A percentile compares a stretch with the other conserved stretches of the same genome.
These are phyloP conservation scores for Rubus parviflorus DNA, from an alignment of 306 rosid genomes.

Conservation along the genomic window DNA sequence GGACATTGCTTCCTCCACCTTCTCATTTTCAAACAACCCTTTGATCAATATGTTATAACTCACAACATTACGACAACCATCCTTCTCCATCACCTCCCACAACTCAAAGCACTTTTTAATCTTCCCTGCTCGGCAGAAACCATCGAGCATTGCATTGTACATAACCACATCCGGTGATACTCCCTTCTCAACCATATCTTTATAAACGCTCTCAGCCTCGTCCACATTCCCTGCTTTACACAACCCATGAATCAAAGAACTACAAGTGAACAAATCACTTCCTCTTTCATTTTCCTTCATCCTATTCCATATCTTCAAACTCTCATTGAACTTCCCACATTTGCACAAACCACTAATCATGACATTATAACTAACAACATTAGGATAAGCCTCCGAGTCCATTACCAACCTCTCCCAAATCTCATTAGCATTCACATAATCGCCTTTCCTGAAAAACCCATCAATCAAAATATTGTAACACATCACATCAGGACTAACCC, in stretches of 20 bases:
- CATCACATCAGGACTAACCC: slow-evolving; percentile 65
- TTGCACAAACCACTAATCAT: slow-evolving; percentile 84
- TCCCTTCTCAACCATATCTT: slow-evolving; percentile 63
- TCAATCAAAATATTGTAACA: slow-evolving; percentile 83
- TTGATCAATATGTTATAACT: slow-evolving; percentile 71
- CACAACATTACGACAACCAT: slow-evolving; percentile 46
- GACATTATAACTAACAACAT: slow-evolving; percentile 68
- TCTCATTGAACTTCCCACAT: slow-evolving; percentile 66
- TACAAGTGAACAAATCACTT: slow-evolving; percentile 52
- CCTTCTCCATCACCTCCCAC: slow-evolving; percentile 64
- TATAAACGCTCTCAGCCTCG: slow-evolving; percentile 59
- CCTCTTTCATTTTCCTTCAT: slow-evolving; percentile 66
- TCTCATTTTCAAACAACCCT: slow-evolving; percentile 61
- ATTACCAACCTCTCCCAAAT: slow-evolving; percentile 68
- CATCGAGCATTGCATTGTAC: slow-evolving; percentile 69
- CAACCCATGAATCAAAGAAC: slow-evolving; percentile 81
- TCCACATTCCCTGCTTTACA: slow-evolving; percentile 58
- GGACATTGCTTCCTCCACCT: slow-evolving; percentile 46
- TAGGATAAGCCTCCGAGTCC: slow-evolving; percentile 56
- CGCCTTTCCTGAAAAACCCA: slow-evolving; percentile 63
- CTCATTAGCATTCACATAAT: slow-evolving; percentile 56
- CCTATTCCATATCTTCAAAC: slow-evolving; percentile 78
- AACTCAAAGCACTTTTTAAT: slow-evolving; percentile 46
- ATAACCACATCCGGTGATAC: slow-evolving; percentile 55
- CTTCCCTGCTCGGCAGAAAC: slow-evolving; percentile 55